A percentile compares a stretch with the other conserved stretches of the same genome.
phyloP scores from a whole-genome alignment of 768 basidiomycete species.

The Lactarius vividus region DNA sequence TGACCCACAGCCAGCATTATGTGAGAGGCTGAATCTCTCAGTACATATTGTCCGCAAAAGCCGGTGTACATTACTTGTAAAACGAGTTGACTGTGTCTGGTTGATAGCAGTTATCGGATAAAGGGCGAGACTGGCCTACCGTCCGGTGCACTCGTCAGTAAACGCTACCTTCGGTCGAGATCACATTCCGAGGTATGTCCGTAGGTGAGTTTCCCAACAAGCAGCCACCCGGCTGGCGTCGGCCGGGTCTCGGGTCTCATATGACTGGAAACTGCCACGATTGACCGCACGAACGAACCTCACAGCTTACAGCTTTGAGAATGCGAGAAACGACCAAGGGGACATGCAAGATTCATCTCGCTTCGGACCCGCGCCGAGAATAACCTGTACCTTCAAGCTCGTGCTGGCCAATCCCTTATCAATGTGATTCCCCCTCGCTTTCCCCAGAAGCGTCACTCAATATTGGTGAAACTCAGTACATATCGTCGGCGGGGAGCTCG shows the following conservation, averaged over 20 bases:
- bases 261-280: too few species aligned
- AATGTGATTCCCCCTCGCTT: background rate
- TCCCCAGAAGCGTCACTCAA: background rate
- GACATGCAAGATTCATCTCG: background rate
- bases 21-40: background rate
- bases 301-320: too few species aligned
- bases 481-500: too few species aligned
- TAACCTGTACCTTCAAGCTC: background rate
- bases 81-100: background rate
- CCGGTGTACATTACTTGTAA: background rate
- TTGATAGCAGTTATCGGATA: background rate
- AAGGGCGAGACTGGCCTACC: background rate
- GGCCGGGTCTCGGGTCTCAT: too few species aligned
- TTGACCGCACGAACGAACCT: too few species aligned
- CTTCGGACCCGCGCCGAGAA: background rate
- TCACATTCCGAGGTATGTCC: background rate
- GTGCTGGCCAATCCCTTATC: background rate
- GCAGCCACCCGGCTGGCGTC: too few species aligned
- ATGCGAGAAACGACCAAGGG: too few species aligned
- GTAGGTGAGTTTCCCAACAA: background rate
- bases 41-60: background rate
- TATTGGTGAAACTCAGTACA: background rate
- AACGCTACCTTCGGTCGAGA: background rate
- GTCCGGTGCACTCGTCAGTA: background rate
- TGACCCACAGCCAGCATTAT: background rate